Evolutionary conservation across 208 protist species (phyloP).

Genomic region (Leishmania mexicana): DNA sequence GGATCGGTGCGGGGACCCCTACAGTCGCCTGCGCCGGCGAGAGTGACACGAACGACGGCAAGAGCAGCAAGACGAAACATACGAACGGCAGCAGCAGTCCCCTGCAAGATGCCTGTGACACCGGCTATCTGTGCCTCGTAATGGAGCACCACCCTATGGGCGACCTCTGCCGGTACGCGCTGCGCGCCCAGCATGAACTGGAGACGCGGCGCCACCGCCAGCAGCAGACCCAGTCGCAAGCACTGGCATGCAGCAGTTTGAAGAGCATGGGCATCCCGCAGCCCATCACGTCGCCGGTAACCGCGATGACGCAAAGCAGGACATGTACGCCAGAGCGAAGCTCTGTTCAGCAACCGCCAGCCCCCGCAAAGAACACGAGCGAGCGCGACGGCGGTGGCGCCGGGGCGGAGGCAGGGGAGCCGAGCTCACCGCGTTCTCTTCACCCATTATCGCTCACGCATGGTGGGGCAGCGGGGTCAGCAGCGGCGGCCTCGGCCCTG

Average conservation of each 20-base stretch:
- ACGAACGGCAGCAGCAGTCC: conserved; percentile 24
- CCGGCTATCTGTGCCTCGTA: conserved; percentile 78
- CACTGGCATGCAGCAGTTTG: not conserved
- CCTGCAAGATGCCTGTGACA: conserved; percentile 24
- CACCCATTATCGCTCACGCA: conserved; percentile 5
- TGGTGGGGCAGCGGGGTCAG: not conserved
- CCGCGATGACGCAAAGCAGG: not conserved
- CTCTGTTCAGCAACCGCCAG: not conserved
- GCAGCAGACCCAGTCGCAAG: not conserved
- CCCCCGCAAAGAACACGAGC: not conserved
- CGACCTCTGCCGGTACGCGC: conserved; percentile 73
- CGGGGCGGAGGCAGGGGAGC: not conserved
- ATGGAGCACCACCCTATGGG: conserved; percentile 86
- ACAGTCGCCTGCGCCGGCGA: not conserved
- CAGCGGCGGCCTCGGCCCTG: not conserved
- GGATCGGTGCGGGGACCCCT: not conserved
- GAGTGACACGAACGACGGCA: not conserved
- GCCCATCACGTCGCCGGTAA: not conserved
- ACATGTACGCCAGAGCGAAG: not conserved
- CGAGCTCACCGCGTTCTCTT: conserved; percentile 9
- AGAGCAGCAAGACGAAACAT: conserved; percentile 2
- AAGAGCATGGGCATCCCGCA: not conserved
- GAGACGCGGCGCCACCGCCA: conserved; percentile 14
- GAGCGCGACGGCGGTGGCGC: not conserved
- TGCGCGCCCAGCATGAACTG: conserved; percentile 40